A percentile compares a stretch with the other conserved stretches of the same genome.
Conservation (phyloP, 2,329 filamentous ascomycete genomes). For the Huntiella abstrusa region DNA sequence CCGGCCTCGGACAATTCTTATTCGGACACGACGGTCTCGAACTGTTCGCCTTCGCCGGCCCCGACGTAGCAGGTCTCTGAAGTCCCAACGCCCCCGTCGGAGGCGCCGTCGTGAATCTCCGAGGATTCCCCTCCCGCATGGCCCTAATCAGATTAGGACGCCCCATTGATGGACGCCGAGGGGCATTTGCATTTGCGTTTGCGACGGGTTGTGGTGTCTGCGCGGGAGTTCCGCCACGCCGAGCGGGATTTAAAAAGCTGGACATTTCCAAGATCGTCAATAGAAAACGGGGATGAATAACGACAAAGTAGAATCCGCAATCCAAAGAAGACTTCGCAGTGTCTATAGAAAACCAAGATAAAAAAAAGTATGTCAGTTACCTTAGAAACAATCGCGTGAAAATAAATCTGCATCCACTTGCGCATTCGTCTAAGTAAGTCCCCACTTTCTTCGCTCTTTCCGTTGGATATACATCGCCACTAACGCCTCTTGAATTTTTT, state of each 20-base stretch:
- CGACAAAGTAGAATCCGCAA: neutral
- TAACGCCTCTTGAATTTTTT: neutral
- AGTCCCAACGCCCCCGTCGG: too few species aligned
- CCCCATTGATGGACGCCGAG: constrained; percentile 18
- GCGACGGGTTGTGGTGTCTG: constrained; percentile 15
- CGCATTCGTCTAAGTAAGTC: neutral
- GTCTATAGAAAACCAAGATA: neutral
- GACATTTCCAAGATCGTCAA: constrained; percentile 21
- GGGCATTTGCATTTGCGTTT: neutral
- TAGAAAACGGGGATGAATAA: neutral
- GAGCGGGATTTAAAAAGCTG: constrained; percentile 26
- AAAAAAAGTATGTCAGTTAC: neutral
- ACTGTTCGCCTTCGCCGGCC: too few species aligned
- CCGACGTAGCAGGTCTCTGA: too few species aligned
- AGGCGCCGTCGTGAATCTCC: too few species aligned
- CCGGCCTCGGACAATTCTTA: constrained; percentile 39
- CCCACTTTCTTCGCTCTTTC: neutral
- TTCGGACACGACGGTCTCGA: constrained; percentile 30
- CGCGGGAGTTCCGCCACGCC: constrained; percentile 17
- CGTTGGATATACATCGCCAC: neutral
- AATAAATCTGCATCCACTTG: neutral
- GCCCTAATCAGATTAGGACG: constrained; percentile 30
- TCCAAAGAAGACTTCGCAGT: too few species aligned
- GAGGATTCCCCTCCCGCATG: constrained; percentile 23
- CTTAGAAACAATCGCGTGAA: neutral